phyloP scores from a whole-genome alignment of 2,329 filamentous ascomycete species.

The Ciborinia camelliae region DNA sequence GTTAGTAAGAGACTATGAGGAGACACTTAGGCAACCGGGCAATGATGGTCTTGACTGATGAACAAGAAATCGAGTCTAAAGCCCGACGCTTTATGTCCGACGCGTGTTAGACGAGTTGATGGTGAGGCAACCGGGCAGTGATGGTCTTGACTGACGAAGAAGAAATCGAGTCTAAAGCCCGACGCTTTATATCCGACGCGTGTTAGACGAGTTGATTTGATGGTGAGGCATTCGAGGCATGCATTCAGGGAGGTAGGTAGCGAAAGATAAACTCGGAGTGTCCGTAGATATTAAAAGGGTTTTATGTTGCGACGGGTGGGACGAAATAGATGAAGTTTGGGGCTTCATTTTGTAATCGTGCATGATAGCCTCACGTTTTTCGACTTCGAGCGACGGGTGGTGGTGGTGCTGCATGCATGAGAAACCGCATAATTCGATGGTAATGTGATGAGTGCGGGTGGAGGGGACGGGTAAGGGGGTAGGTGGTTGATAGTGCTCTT shows the following conservation, averaged over 20 bases:
- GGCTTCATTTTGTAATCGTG: background rate
- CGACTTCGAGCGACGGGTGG: no score
- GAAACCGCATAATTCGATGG: background rate
- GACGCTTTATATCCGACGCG: background rate
- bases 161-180: background rate
- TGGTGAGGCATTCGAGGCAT: background rate
- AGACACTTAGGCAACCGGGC: background rate
- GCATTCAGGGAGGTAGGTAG: no score
- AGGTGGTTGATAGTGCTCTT: no score
- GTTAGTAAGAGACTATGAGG: no score
- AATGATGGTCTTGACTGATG: background rate
- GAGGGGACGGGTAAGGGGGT: background rate
- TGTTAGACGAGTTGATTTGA: background rate
- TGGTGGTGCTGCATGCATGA: no score
- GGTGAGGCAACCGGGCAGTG: background rate
- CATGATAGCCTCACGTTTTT: background rate
- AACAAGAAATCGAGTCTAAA: background rate
- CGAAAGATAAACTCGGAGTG: background rate
- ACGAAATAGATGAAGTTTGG: background rate
- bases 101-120: background rate
- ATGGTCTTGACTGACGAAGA: background rate
- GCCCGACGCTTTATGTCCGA: background rate
- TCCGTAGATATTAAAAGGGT: background rate
- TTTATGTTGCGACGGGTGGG: background rate
- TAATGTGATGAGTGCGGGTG: background rate